Base-by-base conservation (phyloP, 768 basidiomycete species). In the Rhizopogon vinicolor region DNA sequence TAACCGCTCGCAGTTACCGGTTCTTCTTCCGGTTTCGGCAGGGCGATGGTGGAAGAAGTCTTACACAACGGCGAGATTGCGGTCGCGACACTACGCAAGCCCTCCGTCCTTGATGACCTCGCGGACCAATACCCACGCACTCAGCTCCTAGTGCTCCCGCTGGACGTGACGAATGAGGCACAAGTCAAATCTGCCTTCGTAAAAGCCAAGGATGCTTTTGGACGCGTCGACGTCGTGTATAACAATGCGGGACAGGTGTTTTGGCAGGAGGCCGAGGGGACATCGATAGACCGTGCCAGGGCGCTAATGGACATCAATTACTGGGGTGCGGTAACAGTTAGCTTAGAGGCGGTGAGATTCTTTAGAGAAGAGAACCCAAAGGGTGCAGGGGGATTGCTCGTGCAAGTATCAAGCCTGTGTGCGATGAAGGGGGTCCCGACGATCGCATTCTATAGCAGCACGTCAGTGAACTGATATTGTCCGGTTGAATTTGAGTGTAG, bases 1-100 rank as follows among this genome's bases (percentile, higher is more conserved):
- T 41, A 7, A 18, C n/a, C n/a, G 3, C n/a, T 41, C 33, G 19
- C n/a, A 75, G 79, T 77, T 44, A 77, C 75, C 16, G 77, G 76
- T 41, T 62, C 75, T 3, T 74, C 73, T 1, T 56, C 72, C 1
- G 75, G 76, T 16, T 71, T 79, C 37, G 76, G 77, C 3, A 66
- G 67, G 16, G 53, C 60, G 12, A 60, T 70, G 16, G 66, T 67
- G 19, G 68, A 62, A 19, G 60, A 68, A 1, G 66, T 58, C 9
- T 60, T 69, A 5, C 55, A 57, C 9, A 57, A 55, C 13, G 69
- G 68, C 3, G 69, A 70, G 44, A 62, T 65, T 42, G 63, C 63
- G 6, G 62, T 69, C 5, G 69, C 65, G 9, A 61, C 70, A 25
- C 60, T 66, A 0, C 68, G 63, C 56, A 68, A 63, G 49, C 62